A percentile compares a stretch with the other conserved stretches of the same genome.
Evolutionary conservation across 495 filamentous ascomycete genomes (phyloP).

Genomic region (Jackrogersella multiformis): DNA sequence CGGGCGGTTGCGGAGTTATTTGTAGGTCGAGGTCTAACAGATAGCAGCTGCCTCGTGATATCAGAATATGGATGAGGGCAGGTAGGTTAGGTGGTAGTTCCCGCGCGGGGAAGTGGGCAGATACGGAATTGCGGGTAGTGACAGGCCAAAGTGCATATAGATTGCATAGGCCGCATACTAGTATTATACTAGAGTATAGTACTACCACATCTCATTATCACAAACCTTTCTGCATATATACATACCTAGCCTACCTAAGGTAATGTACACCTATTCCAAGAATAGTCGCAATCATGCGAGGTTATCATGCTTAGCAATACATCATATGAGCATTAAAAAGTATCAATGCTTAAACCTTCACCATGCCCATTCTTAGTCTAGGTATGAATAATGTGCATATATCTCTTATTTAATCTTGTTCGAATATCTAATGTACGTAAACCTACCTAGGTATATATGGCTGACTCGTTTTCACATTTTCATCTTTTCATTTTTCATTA

Average conservation of each 20-base stretch:
- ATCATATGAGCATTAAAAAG: neutral
- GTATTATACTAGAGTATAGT: conserved; percentile 25
- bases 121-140: conserved; percentile 36
- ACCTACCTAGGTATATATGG: too few species aligned
- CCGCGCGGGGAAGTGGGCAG: conserved; percentile 42
- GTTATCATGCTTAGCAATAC: too few species aligned
- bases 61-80: neutral
- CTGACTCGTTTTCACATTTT: neutral
- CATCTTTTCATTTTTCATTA: neutral
- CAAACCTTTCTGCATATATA: conserved; percentile 3
- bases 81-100: conserved; percentile 28
- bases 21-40: conserved; percentile 21
- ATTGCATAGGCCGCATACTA: conserved; percentile 14
- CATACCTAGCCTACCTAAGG: too few species aligned
- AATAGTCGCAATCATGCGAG: conserved; percentile 24
- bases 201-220: conserved; percentile 30
- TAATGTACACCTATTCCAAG: conserved; percentile 1
- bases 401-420: neutral
- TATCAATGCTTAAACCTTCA: neutral
- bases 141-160: conserved; percentile 26
- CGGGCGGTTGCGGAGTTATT: conserved; percentile 20
- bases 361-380: neutral
- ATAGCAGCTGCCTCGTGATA: conserved; percentile 8
- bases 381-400: too few species aligned
- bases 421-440: conserved; percentile 5